Evolutionary conservation across 345 rosid genomes (phyloP).

Genomic region (Gossypium rotundifolium): DNA sequence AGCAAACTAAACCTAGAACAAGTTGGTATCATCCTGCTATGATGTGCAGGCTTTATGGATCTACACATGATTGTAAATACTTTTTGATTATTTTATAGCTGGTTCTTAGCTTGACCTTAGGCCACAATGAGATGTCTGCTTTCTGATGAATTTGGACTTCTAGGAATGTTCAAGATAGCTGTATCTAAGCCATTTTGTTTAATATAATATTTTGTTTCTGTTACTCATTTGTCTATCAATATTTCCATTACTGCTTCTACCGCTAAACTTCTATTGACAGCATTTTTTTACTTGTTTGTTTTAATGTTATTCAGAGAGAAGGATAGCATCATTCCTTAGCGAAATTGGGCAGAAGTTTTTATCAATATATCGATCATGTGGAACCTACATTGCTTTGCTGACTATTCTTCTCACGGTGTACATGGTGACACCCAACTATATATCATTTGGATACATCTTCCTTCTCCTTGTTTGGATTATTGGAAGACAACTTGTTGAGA

Average conservation of each 20-base stretch:
- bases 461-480: constrained; percentile 89
- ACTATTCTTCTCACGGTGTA: constrained; percentile 86
- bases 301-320: constrained; percentile 57
- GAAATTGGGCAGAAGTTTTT: constrained; percentile 82
- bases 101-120: constrained; percentile 10
- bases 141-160: constrained; percentile 1
- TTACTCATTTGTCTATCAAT: constrained; percentile 13
- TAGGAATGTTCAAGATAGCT: constrained; percentile 1
- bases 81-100: neutral
- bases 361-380: constrained; percentile 83
- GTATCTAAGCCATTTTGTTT: neutral
- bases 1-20: constrained; percentile 1
- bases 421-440: constrained; percentile 79
- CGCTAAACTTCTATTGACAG: neutral
- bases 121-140: neutral
- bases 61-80: constrained; percentile 4
- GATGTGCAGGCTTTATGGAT: neutral
- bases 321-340: constrained; percentile 72
- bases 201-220: neutral
- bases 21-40: neutral
- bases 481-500: constrained; percentile 93
- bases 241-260: constrained; percentile 11
- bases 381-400: constrained; percentile 89
- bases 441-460: constrained; percentile 89
- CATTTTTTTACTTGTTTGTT: constrained; percentile 10